Conservation (phyloP, 805 yeast genomes). For the Barnettozyma salicaria region DNA sequence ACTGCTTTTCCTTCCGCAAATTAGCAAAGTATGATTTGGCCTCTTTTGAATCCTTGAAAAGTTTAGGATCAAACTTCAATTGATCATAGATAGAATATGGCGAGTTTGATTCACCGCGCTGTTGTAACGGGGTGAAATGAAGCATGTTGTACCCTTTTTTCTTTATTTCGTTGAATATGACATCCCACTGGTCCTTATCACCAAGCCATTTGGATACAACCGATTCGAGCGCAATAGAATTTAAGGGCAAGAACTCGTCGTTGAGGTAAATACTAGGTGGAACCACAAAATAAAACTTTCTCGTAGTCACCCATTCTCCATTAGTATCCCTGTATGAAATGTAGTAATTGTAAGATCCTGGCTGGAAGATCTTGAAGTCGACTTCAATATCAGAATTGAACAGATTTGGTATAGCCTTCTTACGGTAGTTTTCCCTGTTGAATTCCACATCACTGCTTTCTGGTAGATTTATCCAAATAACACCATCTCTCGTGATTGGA, state of each 20-base stretch:
- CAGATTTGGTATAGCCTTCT: conserved; percentile 44
- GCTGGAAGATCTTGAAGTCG: conserved; percentile 53
- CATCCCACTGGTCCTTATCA: conserved; percentile 56
- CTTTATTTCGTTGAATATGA: conserved; percentile 52
- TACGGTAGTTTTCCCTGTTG: conserved; percentile 50
- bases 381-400: conserved; percentile 60
- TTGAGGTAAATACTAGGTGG: conserved; percentile 66
- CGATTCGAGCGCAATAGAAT: conserved; percentile 75
- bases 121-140: conserved; percentile 91
- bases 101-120: conserved; percentile 84
- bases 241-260: conserved; percentile 56
- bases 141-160: conserved; percentile 89
- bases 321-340: conserved; percentile 44
- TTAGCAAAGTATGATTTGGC: conserved; percentile 45
- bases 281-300: conserved; percentile 66
- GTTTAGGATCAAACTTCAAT: conserved; percentile 59
- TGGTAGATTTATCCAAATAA: conserved; percentile 71
- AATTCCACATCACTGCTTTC: conserved; percentile 37
- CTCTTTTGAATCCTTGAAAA: conserved; percentile 52
- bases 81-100: conserved; percentile 93
- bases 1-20: conserved; percentile 48
- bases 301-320: conserved; percentile 41
- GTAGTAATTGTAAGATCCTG: conserved; percentile 80
- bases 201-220: conserved; percentile 93
- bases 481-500: conserved; percentile 62